A percentile compares a stretch with the other conserved stretches of the same genome.
phyloP scores from a whole-genome alignment of 2,329 filamentous ascomycete genomes.

The Penicillium sp. region DNA sequence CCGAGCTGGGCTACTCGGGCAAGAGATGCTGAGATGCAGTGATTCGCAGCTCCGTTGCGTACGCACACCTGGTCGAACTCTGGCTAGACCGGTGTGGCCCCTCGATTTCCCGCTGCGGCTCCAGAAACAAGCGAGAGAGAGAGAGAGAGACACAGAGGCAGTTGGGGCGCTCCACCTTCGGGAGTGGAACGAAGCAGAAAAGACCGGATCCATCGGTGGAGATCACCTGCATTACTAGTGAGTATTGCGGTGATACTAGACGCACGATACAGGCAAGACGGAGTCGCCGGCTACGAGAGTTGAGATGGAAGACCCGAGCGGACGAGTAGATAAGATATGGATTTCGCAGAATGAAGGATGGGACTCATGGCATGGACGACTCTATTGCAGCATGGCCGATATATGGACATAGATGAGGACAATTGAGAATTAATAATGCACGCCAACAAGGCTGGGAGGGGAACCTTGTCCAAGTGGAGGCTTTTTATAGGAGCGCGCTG shows the following conservation, averaged over 20 bases:
- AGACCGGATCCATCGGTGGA: conserved; percentile 19
- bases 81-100: conserved; percentile 11
- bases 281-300: conserved; percentile 1
- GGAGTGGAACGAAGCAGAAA: conserved; percentile 14
- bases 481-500: conserved; percentile 10
- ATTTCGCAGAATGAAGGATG: no score
- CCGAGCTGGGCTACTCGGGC: no score
- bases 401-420: conserved; percentile 1
- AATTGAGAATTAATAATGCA: conserved; percentile 1
- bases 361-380: no score
- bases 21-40: neutral
- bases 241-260: conserved; percentile 12
- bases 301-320: conserved; percentile 1
- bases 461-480: conserved; percentile 1
- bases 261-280: conserved; percentile 6
- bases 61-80: conserved; percentile 1
- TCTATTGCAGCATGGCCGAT: no score
- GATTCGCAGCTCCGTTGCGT: conserved; percentile 5
- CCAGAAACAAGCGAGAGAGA: no score
- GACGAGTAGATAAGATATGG: no score
- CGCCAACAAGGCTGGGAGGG: neutral
- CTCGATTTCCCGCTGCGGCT: conserved; percentile 19
- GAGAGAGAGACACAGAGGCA: no score
- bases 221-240: conserved; percentile 13
- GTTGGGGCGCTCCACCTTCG: conserved; percentile 21